These are phyloP conservation scores for Tolypocladium inflatum DNA, from an alignment of 2,329 filamentous ascomycete genomes.

Conservation along the genomic window DNA sequence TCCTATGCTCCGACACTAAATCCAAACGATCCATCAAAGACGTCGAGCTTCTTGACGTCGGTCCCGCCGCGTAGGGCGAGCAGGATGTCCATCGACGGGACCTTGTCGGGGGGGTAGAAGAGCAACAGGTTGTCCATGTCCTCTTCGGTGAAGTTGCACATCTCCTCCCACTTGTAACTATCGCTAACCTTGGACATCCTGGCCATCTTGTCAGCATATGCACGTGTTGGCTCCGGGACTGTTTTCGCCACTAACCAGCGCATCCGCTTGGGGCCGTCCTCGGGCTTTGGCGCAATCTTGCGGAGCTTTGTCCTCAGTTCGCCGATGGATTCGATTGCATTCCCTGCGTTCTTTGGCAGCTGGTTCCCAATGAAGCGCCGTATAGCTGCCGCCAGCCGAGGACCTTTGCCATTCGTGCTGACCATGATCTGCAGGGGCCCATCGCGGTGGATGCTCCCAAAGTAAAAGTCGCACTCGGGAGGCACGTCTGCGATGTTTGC, in stretches of 20 bases:
- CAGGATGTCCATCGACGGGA: slow-evolving; percentile 46
- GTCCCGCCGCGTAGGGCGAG: slow-evolving; percentile 40
- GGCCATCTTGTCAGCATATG: neutral
- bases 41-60: slow-evolving; percentile 35
- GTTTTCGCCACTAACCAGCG: slow-evolving; percentile 51
- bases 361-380: slow-evolving; percentile 68
- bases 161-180: slow-evolving; percentile 72
- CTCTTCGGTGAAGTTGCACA: slow-evolving; percentile 71
- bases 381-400: slow-evolving; percentile 80
- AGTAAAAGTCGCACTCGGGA: slow-evolving; percentile 96
- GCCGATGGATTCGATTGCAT: slow-evolving; percentile 79
- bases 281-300: slow-evolving; percentile 59
- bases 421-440: slow-evolving; percentile 98
- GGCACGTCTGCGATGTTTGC: slow-evolving; percentile 97
- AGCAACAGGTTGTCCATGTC: slow-evolving; percentile 76
- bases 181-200: slow-evolving; percentile 94
- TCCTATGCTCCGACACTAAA: slow-evolving; percentile 40
- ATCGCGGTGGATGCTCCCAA: slow-evolving; percentile 90
- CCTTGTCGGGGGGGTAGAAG: slow-evolving; percentile 55
- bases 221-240: neutral
- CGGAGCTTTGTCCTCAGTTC: slow-evolving; percentile 70
- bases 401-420: slow-evolving; percentile 94
- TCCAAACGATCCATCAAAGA: slow-evolving; percentile 51
- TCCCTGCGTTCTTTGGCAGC: slow-evolving; percentile 71
- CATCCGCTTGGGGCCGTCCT: slow-evolving; percentile 82